phyloP scores from a whole-genome alignment of 345 rosid species.

The Acer saccharum region DNA sequence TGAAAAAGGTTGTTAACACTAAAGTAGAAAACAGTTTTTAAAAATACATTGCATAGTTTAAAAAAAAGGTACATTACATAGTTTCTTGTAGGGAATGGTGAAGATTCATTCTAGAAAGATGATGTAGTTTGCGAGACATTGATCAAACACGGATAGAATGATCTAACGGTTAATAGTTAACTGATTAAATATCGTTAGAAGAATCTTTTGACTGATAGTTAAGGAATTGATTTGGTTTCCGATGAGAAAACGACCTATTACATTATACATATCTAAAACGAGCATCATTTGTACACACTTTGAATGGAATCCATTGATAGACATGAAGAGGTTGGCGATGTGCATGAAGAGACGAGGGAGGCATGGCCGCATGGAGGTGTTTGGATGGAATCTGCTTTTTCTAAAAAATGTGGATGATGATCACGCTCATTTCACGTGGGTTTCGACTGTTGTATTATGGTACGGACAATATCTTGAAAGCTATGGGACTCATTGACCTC shows the following conservation, averaged over 20 bases:
- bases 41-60: no score
- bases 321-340: neutral
- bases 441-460: neutral
- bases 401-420: neutral
- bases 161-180: no score
- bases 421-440: constrained; percentile 10
- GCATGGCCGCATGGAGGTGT: neutral
- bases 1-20: no score
- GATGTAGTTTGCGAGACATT: no score
- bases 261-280: neutral
- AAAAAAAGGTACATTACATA: no score
- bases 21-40: no score
- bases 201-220: no score
- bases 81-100: no score
- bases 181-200: no score
- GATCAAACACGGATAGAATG: no score
- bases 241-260: no score
- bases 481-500: neutral
- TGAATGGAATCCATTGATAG: neutral
- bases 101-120: no score
- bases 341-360: neutral
- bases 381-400: constrained; percentile 13
- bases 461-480: neutral
- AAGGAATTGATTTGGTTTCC: neutral
- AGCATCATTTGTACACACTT: neutral